Conservation (phyloP, 805 yeast genomes). For the Teunomyces barrocoloradensis region DNA sequence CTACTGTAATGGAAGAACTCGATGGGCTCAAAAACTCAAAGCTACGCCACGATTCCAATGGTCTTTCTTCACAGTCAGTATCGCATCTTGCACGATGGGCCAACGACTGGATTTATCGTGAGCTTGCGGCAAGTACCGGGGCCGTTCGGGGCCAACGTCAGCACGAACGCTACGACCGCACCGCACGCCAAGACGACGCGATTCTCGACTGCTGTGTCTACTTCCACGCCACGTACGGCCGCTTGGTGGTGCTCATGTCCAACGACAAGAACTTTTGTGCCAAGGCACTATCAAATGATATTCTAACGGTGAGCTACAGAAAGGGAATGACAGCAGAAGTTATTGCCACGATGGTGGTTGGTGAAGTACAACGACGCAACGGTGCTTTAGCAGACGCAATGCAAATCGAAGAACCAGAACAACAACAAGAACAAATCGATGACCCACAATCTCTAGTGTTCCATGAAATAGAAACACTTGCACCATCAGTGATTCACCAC, state of each 20-base stretch:
- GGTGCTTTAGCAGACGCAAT: too few relatives aligned
- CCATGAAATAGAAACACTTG: conserved; percentile 27
- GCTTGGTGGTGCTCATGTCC: conserved; percentile 60
- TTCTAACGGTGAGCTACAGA: conserved; percentile 61
- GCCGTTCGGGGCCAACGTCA: conserved; percentile 64
- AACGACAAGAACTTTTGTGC: conserved; percentile 82
- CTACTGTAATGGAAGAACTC: conserved; percentile 68
- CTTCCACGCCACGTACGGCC: conserved; percentile 40
- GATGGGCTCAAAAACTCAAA: conserved; percentile 69
- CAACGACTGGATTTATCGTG: conserved; percentile 69
- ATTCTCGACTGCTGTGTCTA: conserved; percentile 82
- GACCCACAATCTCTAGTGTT: background rate
- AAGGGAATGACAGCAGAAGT: conserved; percentile 42
- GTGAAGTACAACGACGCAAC: background rate
- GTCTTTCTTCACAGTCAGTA: conserved; percentile 33
- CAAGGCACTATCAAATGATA: conserved; percentile 66
- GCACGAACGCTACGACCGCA: conserved; percentile 48
- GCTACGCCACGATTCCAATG: conserved; percentile 10
- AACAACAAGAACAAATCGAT: too few relatives aligned
- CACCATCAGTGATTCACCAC: conserved; percentile 46
- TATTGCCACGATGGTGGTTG: conserved; percentile 27
- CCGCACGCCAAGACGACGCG: conserved; percentile 66
- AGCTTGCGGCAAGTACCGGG: conserved; percentile 50
- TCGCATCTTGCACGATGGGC: conserved; percentile 67
- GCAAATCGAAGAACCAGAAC: too few relatives aligned